Conservation (phyloP, 1,284 basidiomycete genomes). For the Puccinia novopanici region DNA sequence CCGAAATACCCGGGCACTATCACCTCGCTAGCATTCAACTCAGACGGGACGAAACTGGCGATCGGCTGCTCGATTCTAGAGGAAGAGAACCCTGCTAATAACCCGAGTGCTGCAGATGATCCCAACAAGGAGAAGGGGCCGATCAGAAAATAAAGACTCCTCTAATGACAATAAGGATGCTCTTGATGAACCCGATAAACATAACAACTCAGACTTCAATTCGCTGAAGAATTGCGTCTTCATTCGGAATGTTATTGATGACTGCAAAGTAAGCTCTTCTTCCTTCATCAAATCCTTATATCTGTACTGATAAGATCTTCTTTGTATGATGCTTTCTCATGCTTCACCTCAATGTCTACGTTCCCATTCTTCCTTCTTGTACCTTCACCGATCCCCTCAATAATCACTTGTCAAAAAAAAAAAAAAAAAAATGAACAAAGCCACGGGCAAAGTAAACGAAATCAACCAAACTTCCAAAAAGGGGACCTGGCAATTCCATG, state of each 20-base stretch:
- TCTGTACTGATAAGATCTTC: not conserved
- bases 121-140: not conserved
- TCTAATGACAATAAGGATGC: not conserved
- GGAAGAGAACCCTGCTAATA: conserved; percentile 41
- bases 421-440: not conserved
- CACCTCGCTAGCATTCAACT: conserved; percentile 75
- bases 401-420: not conserved
- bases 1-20: conserved; percentile 73
- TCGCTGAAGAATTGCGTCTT: conserved; percentile 42
- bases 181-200: not conserved
- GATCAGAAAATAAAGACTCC: not conserved
- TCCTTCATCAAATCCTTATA: not conserved
- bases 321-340: not conserved
- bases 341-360: not conserved
- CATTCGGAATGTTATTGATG: conserved; percentile 41
- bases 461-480: too few species aligned
- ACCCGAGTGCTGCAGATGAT: not conserved
- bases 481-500: too few species aligned
- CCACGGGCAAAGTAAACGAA: conserved; percentile 10
- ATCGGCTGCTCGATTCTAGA: conserved; percentile 63
- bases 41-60: conserved; percentile 77
- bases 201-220: conserved; percentile 14
- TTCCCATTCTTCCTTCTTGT: conserved; percentile 4
- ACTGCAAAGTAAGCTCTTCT: conserved; percentile 41
- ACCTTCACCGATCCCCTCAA: not conserved